Conservation (phyloP, 495 filamentous ascomycete species). For the Penicillium goetzii region DNA sequence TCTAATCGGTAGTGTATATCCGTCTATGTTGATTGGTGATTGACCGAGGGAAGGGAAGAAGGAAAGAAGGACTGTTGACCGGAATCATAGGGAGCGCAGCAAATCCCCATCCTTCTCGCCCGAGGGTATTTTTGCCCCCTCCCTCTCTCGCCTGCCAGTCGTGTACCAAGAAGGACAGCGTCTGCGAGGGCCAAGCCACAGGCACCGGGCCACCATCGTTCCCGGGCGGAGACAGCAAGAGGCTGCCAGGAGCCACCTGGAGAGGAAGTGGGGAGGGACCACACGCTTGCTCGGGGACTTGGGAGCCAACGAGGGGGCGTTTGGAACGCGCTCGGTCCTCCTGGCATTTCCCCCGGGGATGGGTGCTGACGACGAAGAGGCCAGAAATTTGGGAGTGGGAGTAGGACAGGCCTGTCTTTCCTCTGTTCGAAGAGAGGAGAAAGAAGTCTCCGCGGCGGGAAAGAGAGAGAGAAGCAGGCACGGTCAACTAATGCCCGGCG, state of each 20-base stretch:
- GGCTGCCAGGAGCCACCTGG: background rate
- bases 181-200: slow-evolving; percentile 6
- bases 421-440: background rate
- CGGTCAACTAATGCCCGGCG: background rate
- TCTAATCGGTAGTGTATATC: slow-evolving; percentile 22
- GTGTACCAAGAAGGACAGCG: background rate
- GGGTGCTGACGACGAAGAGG: slow-evolving; percentile 9
- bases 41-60: background rate
- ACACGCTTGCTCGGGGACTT: slow-evolving; percentile 8
- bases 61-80: background rate
- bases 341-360: background rate
- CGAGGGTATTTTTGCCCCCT: background rate
- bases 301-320: slow-evolving; percentile 9
- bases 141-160: background rate
- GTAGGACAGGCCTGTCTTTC: background rate
- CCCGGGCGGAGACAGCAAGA: background rate
- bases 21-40: slow-evolving; percentile 23
- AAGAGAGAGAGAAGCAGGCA: background rate
- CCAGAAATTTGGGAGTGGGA: slow-evolving; percentile 4
- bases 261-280: slow-evolving; percentile 8
- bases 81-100: background rate
- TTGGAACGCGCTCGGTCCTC: slow-evolving; percentile 16
- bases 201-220: slow-evolving; percentile 7
- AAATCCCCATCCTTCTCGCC: background rate
- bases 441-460: background rate